These are phyloP conservation scores for Acidomyces sp. DNA, from an alignment of 495 filamentous ascomycete species.

Conservation along the genomic window DNA sequence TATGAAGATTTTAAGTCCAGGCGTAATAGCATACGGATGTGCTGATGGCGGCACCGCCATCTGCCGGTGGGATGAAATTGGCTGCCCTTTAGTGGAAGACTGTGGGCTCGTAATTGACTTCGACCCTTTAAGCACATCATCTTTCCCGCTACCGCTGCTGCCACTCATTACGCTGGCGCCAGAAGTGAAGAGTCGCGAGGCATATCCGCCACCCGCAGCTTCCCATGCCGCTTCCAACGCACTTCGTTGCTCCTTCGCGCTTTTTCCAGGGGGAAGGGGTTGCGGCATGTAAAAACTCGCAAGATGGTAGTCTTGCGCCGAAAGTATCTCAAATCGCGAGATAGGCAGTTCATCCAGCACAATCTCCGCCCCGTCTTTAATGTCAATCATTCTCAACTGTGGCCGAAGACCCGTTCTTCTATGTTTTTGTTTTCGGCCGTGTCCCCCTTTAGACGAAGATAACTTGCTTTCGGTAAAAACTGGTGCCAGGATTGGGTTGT, in stretches of 20 bases:
- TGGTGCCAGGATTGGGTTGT: slow-evolving; percentile 38
- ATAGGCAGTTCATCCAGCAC: slow-evolving; percentile 69
- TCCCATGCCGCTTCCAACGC: slow-evolving; percentile 37
- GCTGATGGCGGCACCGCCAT: slow-evolving; percentile 19
- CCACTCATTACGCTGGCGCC: slow-evolving; percentile 69
- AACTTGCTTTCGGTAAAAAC: slow-evolving; percentile 23
- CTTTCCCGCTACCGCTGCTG: slow-evolving; percentile 41
- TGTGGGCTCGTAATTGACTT: no score
- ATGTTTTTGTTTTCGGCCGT: slow-evolving; percentile 33
- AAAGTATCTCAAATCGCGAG: slow-evolving; percentile 69
- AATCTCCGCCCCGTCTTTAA: slow-evolving; percentile 59
- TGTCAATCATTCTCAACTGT: slow-evolving; percentile 79
- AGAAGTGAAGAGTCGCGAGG: slow-evolving; percentile 72
- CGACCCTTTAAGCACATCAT: no score
- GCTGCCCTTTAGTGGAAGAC: no score
- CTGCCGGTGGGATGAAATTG: no score
- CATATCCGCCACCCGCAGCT: slow-evolving; percentile 52
- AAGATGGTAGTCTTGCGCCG: slow-evolving; percentile 87
- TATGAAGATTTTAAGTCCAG: slow-evolving; percentile 85
- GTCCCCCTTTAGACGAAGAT: slow-evolving; percentile 45
- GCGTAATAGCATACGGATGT: slow-evolving; percentile 32
- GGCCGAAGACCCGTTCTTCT: slow-evolving; percentile 66
- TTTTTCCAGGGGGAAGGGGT: slow-evolving; percentile 42
- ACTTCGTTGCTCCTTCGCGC: neutral
- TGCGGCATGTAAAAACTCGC: slow-evolving; percentile 64